Evolutionary conservation across 495 filamentous ascomycete species (phyloP), one percentile per base, ranked within the genome.

Genomic region (Hypoxylon rickii): DNA sequence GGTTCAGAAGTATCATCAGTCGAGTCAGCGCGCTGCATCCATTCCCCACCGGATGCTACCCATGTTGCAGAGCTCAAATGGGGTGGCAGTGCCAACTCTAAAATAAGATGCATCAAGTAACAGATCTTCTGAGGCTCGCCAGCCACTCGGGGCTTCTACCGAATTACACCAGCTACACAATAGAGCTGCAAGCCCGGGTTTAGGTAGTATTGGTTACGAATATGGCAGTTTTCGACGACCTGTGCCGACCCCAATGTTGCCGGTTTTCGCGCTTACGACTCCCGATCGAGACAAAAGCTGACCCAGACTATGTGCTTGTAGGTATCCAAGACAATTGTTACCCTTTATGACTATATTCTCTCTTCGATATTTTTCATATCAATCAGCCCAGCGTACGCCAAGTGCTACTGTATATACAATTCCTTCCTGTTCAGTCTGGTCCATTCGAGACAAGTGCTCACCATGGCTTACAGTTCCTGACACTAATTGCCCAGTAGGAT

Each of bases 71-170:
- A 32, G 26, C 26, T 11, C 10, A 17, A 19, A 11, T 33, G 17
- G 46, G 51, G 46, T 51, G 58, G 58, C 58, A 22, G 47, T 55
- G 51, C 46, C 21, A 43, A 42, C 19, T 58, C 49, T 54, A 60
- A 48, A 53, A 44, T 53, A 48, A 60, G 49, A 36, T 29, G 18
- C 24, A 13, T 38, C 16, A 26, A 33, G 42, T 49, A 43, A 49
- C 44, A 60, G 19, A 44, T 53, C 40, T 38, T 17, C 7, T 43
- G 31, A 55, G 44, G 58, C 57, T 51, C 3, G 53, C 38, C 38
- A 42, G 40, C 51, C 45, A 55, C 33, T 51, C 45, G 46, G 44
- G 26, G 34, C 17, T 38, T 34, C 15, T 61, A 24, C 58, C 58
- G 51, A 51, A 43, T 24, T 11, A n/a, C 22, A 29, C 5, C 48